Base-by-base conservation (phyloP, 2,329 filamentous ascomycete genomes). In the Plectosphaerella plurivora region DNA sequence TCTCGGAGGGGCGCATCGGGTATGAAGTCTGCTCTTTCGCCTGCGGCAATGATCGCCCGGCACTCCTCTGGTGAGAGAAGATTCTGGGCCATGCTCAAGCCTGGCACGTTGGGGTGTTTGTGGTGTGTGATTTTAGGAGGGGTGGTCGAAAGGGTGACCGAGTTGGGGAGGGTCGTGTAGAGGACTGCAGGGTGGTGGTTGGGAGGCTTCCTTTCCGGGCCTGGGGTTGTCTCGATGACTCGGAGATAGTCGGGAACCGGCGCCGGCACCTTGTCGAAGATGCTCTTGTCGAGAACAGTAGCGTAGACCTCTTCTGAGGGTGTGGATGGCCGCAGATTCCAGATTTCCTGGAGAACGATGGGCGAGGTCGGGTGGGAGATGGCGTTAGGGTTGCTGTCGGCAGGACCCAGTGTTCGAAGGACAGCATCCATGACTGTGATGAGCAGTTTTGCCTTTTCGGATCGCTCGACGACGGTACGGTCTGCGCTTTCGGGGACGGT, bases 131-230 rank as follows among this genome's bases (percentile, higher is more conserved):
- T 79, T 0, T 72, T 58, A 0, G 79, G 75, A 0, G 65, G 61
- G 2, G 70, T 61, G 3, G 70, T 55, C 0, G 74, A 71, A 2
- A 88, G 73, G 0, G 70, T 66, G 4, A 89, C 74, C 0, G 84
- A 72, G 55, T 86, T 73, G 2, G 83, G 75, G 33, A 72, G 62
- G 0, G 84, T 82, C 0, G 85, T 78, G 60, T 87, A 84, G 5
- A 89, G 73, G 25, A 88, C 74, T 0, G 86, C 86, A 1, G 79
- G 77, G 60, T 88, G 83, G 22, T 83, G 78, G 57, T 89, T 89
- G 0, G 86, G 82, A 1, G 86, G 86, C 58, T 87, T 88, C 25
- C 86, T 78, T 22, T 81, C 69, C 0, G 75, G 66, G 0, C 82
- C 86, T 0, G 78, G 73, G 0, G 78, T 88, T 2, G 73, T 82